A percentile compares a stretch with the other conserved stretches of the same genome.
phyloP scores from a whole-genome alignment of 306 rosid genomes.

The Malus orientalis region DNA sequence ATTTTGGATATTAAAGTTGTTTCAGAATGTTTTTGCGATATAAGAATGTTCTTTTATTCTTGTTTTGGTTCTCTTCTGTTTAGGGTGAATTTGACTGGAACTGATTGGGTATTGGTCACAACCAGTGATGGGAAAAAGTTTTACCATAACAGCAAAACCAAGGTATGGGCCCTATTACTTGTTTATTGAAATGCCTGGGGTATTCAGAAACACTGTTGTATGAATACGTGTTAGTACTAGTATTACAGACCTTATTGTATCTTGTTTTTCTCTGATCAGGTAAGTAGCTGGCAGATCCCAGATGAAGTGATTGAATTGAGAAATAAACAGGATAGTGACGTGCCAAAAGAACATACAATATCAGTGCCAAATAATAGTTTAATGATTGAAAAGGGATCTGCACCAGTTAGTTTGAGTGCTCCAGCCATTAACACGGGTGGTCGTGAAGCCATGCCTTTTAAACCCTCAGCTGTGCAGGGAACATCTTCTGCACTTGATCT shows the following conservation, averaged over 20 bases:
- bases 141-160: constrained; percentile 77
- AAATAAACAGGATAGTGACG: constrained; percentile 67
- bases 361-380: constrained; percentile 49
- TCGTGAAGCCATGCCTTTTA: constrained; percentile 80
- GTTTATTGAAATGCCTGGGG: constrained; percentile 1
- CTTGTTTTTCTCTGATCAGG: constrained; percentile 36
- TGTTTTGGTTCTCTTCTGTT: constrained; percentile 8
- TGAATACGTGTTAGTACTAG: not conserved
- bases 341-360: constrained; percentile 43
- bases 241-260: not conserved
- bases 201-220: not conserved
- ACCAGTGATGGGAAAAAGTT: constrained; percentile 83
- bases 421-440: constrained; percentile 88
- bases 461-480: constrained; percentile 41
- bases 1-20: not conserved
- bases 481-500: constrained; percentile 85
- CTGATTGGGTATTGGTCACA: constrained; percentile 86
- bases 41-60: not conserved
- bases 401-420: constrained; percentile 61
- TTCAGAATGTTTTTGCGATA: not conserved
- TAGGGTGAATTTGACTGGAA: constrained; percentile 73
- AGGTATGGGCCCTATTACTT: constrained; percentile 39
- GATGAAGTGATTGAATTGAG: constrained; percentile 81
- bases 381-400: constrained; percentile 61
- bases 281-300: constrained; percentile 99